Conservation (phyloP, 306 rosid species). For the Casuarina equisetifolia region DNA sequence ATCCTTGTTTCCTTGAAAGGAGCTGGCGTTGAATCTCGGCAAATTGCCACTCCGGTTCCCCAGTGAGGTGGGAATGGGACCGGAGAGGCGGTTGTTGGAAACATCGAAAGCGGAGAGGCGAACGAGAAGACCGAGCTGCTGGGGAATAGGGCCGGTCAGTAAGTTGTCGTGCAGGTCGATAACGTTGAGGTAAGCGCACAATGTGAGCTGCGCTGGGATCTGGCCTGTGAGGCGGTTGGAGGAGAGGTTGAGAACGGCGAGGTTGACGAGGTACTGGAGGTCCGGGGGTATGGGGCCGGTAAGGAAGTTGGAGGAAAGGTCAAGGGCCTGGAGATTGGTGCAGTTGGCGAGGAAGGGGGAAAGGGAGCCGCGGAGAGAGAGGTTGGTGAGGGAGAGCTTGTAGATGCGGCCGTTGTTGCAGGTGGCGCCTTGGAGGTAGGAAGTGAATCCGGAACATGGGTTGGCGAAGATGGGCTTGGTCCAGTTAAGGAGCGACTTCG, state of each 20-base stretch:
- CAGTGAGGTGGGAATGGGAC: slow-evolving; percentile 68
- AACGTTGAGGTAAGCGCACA: slow-evolving; percentile 90
- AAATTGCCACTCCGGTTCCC: slow-evolving; percentile 65
- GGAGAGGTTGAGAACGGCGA: slow-evolving; percentile 83
- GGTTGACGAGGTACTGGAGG: slow-evolving; percentile 70
- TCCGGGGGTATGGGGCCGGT: slow-evolving; percentile 82
- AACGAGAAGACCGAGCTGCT: slow-evolving; percentile 73
- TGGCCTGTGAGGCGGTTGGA: slow-evolving; percentile 61
- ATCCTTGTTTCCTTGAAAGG: slow-evolving; percentile 78
- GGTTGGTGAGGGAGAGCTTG: slow-evolving; percentile 83
- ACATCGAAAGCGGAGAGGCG: slow-evolving; percentile 86
- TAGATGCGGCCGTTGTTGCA: slow-evolving; percentile 94
- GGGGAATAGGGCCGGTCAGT: slow-evolving; percentile 81
- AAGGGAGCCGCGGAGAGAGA: slow-evolving; percentile 62
- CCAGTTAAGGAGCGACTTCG: slow-evolving; percentile 62
- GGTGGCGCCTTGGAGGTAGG: slow-evolving; percentile 72
- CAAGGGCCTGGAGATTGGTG: slow-evolving; percentile 87
- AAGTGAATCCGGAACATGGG: slow-evolving; percentile 82
- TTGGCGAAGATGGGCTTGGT: slow-evolving; percentile 55
- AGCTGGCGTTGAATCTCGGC: slow-evolving; percentile 71
- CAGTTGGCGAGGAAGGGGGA: slow-evolving; percentile 90
- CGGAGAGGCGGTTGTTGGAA: slow-evolving; percentile 72
- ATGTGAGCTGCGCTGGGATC: slow-evolving; percentile 84
- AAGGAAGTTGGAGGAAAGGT: slow-evolving; percentile 78
- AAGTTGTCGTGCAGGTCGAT: slow-evolving; percentile 78